Evolutionary conservation across 176 grass and related monocot species (phyloP).

Genomic region (Echinochloa phyllopogon): DNA sequence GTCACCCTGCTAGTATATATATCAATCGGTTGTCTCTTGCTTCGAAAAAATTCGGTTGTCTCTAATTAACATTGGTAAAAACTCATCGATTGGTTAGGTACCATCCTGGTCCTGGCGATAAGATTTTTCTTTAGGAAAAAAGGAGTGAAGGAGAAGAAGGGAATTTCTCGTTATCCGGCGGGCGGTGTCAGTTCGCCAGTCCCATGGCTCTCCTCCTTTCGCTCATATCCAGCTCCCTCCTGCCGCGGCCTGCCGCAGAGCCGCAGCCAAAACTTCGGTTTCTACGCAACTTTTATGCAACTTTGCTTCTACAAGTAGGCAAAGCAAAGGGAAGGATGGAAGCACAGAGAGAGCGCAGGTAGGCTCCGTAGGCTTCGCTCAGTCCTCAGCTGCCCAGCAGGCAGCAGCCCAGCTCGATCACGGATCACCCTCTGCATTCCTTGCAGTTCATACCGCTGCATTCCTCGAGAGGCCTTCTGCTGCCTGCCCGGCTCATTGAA

Average conservation of each 20-base stretch:
- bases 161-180: neutral
- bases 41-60: too few relatives aligned
- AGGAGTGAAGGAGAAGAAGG: neutral
- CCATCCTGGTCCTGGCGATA: too few relatives aligned
- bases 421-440: neutral
- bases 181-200: neutral
- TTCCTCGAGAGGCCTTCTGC: constrained; percentile 26
- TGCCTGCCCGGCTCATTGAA: neutral
- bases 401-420: too few relatives aligned
- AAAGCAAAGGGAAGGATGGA: constrained; percentile 37
- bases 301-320: constrained; percentile 57
- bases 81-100: too few relatives aligned
- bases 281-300: constrained; percentile 43
- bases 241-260: neutral
- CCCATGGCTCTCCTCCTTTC: neutral
- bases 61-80: too few relatives aligned
- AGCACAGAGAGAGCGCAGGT: neutral
- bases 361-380: constrained; percentile 24
- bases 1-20: too few relatives aligned
- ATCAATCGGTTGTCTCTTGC: too few relatives aligned
- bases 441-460: constrained; percentile 41
- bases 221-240: neutral
- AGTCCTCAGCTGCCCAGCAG: neutral
- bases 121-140: too few relatives aligned
- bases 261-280: constrained; percentile 24